phyloP scores from a whole-genome alignment of 169 alveolate species.

The Plasmodium gonderi region DNA sequence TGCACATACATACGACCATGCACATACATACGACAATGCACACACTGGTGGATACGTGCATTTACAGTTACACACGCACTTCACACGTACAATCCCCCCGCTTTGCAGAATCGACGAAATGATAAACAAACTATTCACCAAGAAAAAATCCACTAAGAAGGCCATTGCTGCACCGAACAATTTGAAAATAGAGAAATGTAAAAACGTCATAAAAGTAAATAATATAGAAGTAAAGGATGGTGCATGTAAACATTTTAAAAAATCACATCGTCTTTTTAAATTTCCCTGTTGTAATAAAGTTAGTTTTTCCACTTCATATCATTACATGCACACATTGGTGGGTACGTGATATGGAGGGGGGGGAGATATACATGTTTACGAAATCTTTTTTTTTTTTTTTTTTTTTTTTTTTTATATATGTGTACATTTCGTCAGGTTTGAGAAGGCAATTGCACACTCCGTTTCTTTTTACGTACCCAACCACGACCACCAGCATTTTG shows the following conservation, averaged over 20 bases:
- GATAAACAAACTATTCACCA: constrained; percentile 65
- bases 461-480: neutral
- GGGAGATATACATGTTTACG: no score
- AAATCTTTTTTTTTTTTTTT: no score
- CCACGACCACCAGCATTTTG: no score
- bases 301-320: no score
- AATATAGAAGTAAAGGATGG: constrained; percentile 76
- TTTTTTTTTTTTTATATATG: no score
- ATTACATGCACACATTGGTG: neutral
- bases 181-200: constrained; percentile 62
- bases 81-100: neutral
- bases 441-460: neutral
- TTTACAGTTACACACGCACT: neutral
- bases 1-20: neutral
- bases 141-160: constrained; percentile 29
- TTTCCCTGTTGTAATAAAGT: constrained; percentile 82
- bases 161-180: constrained; percentile 17
- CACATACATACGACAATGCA: neutral
- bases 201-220: constrained; percentile 64
- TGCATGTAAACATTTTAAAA: constrained; percentile 80
- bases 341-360: neutral
- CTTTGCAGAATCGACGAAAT: constrained; percentile 49
- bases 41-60: no score
- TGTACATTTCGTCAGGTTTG: neutral
- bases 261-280: constrained; percentile 77